phyloP scores from a whole-genome alignment of 1,284 basidiomycete genomes.

The Boletus sp. region DNA sequence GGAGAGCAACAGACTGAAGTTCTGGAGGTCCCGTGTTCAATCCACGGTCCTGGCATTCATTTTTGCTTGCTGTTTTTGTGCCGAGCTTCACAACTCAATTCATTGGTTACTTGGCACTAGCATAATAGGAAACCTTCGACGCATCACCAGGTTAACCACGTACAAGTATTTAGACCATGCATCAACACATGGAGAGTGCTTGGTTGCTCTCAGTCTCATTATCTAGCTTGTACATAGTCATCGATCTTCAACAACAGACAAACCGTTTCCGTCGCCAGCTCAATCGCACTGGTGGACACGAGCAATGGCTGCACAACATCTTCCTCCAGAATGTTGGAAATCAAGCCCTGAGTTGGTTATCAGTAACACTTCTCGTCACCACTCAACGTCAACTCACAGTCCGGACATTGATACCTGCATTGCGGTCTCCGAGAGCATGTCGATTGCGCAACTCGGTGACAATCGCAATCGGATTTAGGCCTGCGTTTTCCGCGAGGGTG shows the following conservation, averaged over 20 bases:
- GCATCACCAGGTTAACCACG: too few relatives aligned
- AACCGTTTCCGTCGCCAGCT: constrained; percentile 97
- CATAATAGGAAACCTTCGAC: too few relatives aligned
- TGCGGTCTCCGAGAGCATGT: constrained; percentile 92
- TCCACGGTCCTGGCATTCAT: constrained; percentile 53
- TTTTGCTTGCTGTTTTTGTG: too few relatives aligned
- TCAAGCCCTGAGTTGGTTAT: constrained; percentile 64
- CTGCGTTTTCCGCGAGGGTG: constrained; percentile 97
- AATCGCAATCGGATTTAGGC: constrained; percentile 96
- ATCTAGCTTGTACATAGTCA: constrained; percentile 85
- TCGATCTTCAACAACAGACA: constrained; percentile 95
- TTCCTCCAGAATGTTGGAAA: constrained; percentile 96
- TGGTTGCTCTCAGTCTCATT: constrained; percentile 5
- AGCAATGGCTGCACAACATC: constrained; percentile 96
- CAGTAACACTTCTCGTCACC: constrained; percentile 1
- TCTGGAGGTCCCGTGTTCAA: constrained; percentile 57
- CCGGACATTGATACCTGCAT: constrained; percentile 97
- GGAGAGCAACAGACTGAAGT: constrained; percentile 77
- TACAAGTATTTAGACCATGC: neutral
- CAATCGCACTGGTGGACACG: constrained; percentile 93
- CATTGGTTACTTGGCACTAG: too few relatives aligned
- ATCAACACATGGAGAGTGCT: neutral
- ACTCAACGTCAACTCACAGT: constrained; percentile 55
- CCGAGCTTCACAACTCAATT: too few relatives aligned
- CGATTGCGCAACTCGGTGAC: constrained; percentile 97